phyloP scores from a whole-genome alignment of 441 rosid genomes.

The Croton setiger region DNA sequence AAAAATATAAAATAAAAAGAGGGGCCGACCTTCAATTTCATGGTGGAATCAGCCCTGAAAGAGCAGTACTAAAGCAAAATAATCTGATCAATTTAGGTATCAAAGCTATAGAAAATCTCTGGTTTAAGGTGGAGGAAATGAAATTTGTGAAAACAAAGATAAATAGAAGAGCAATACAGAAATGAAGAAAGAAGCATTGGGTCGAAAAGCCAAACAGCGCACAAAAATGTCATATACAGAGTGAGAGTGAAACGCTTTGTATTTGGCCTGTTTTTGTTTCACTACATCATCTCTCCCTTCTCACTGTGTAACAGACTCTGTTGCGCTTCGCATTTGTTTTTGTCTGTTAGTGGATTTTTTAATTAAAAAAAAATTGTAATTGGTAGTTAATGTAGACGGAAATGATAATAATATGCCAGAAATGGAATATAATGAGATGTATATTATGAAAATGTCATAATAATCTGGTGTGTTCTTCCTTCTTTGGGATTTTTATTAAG shows the following conservation, averaged over 20 bases:
- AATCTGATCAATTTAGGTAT: conserved; percentile 18
- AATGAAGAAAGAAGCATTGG: conserved; percentile 3
- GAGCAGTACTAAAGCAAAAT: not conserved
- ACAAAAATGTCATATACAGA: conserved; percentile 29
- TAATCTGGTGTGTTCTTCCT: too few species aligned
- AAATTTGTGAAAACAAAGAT: not conserved
- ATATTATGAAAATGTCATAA: too few species aligned
- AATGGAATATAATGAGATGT: not conserved
- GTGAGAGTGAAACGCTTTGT: conserved; percentile 14
- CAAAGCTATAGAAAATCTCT: not conserved
- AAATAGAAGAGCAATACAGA: conserved; percentile 9
- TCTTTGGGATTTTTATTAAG: too few species aligned
- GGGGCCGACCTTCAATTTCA: conserved; percentile 24
- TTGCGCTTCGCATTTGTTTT: not conserved
- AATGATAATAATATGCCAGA: not conserved
- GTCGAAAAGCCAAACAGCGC: conserved; percentile 33
- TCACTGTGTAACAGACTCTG: not conserved
- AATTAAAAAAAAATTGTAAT: too few species aligned
- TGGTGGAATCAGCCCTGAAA: too few species aligned
- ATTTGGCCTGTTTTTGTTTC: not conserved
- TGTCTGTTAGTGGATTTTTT: not conserved
- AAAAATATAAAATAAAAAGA: not conserved
- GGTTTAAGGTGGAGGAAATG: conserved; percentile 5
- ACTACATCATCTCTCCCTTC: too few species aligned
- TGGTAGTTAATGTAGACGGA: not conserved